Percentiles rank a stretch among this genome's conserved stretches.
Conservation (phyloP, 1,139 yeast species). For the Suhomyces ambrosiae region DNA sequence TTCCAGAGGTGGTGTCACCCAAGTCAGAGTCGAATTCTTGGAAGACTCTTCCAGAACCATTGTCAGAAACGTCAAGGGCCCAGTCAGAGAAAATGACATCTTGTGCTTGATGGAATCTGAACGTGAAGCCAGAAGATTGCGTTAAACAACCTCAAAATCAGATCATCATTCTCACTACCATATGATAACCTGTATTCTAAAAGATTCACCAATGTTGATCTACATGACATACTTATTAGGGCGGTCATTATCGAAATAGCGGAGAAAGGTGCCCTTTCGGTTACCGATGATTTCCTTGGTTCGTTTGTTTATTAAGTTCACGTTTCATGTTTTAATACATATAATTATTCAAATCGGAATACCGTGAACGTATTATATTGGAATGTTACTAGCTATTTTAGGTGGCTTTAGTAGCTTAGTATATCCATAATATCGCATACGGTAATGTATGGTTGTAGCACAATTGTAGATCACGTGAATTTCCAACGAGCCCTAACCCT, state of each 20-base stretch:
- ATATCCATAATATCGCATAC: neutral
- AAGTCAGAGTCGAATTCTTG: constrained; percentile 99
- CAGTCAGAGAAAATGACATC: constrained; percentile 99
- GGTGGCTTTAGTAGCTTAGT: too few relatives aligned
- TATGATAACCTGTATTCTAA: constrained; percentile 13
- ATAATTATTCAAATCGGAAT: constrained; percentile 11
- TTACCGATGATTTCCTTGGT: constrained; percentile 10
- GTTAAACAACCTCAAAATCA: constrained; percentile 30
- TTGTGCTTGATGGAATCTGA: constrained; percentile 99
- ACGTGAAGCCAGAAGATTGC: constrained; percentile 93
- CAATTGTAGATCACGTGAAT: constrained; percentile 14
- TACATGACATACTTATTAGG: constrained; percentile 10
- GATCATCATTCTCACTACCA: constrained; percentile 13
- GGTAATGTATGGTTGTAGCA: constrained; percentile 1
- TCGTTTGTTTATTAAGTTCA: constrained; percentile 11
- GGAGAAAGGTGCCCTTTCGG: constrained; percentile 6
- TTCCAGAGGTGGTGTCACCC: constrained; percentile 99
- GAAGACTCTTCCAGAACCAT: constrained; percentile 98
- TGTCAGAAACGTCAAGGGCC: constrained; percentile 99
- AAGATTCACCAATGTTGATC: constrained; percentile 12
- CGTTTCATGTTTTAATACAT: constrained; percentile 17
- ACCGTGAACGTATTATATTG: neutral
- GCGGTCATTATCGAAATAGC: constrained; percentile 9
- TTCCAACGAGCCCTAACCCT: constrained; percentile 19
- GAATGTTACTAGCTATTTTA: too few relatives aligned